Evolutionary conservation across 768 basidiomycete genomes (phyloP), one percentile per base, ranked within the genome.

Genomic region (Mycena pura): DNA sequence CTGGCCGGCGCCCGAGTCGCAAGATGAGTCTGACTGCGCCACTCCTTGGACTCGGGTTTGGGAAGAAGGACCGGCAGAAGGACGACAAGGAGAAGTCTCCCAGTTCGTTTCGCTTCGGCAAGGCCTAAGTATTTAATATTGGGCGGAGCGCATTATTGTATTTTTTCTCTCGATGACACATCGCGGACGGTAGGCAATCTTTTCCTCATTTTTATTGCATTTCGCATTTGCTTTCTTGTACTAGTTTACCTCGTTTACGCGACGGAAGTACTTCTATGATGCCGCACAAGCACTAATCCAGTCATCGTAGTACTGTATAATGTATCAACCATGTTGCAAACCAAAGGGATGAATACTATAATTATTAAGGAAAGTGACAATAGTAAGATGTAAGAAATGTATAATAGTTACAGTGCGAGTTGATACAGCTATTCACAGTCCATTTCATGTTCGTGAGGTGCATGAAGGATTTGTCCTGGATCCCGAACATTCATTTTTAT

Each of bases 21-120:
- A 92, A 92, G 76, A 73, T 92, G 74, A 92, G 91, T 71, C 71
- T 92, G 57, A 82, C 82, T 22, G 80, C 83, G 48, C 85, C 87
- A 47, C 84, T 86, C 47, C 81, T 90, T 63, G 80, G 80, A 71
- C 83, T 91, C 63, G 80, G 80, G 69, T 83, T 80, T 76, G 82
- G 80, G 72, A 83, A 75, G 74, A 80, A 82, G 70, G 84, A 87
- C 53, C 86, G 76, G 71, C 71, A 77, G 31, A 80, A 79, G 69
- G 76, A 79, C n/a, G n/a, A n/a, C 22, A 80, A 76, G 65, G 79
- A 80, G 22, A 76, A 73, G 61, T 66, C 64, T 5, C 64, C 64
- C 19, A 66, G 64, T 24, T 62, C 64, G 15, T 66, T 66, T 46
- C 51, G 54, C 36, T 66, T 66, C 47, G 60, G 64, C 2, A 66